Evolutionary conservation across 805 yeast genomes (phyloP).

Genomic region (Hanseniaspora mollemarum): DNA sequence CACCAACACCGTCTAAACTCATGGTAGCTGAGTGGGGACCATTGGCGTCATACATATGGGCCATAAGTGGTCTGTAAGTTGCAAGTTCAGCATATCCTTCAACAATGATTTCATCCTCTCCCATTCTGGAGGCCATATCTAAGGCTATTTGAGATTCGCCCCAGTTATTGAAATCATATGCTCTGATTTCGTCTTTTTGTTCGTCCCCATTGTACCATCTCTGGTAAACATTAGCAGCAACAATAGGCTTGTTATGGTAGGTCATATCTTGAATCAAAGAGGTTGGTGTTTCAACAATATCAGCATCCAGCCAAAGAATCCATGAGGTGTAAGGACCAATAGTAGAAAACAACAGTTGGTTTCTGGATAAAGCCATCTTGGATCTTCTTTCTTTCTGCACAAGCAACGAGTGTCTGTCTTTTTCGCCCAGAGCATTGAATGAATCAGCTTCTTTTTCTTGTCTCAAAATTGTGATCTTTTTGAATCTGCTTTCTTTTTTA

Average conservation of each 20-base stretch:
- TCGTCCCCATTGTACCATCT: conserved; percentile 54
- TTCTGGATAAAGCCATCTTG: conserved; percentile 88
- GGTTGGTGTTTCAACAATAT: conserved; percentile 77
- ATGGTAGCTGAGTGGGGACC: conserved; percentile 59
- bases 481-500: conserved; percentile 53
- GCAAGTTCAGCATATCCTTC: conserved; percentile 93
- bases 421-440: conserved; percentile 61
- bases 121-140: conserved; percentile 56
- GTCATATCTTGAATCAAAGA: conserved; percentile 80
- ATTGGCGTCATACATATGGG: conserved; percentile 58
- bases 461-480: conserved; percentile 75
- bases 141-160: conserved; percentile 72
- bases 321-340: conserved; percentile 83
- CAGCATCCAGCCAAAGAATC: conserved; percentile 95
- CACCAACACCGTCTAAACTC: conserved; percentile 94
- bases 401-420: conserved; percentile 75
- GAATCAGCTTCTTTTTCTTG: conserved; percentile 64
- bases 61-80: conserved; percentile 92
- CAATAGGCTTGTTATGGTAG: conserved; percentile 69
- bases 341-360: conserved; percentile 79
- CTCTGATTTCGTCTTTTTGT: conserved; percentile 50
- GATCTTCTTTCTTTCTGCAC: conserved; percentile 84
- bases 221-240: conserved; percentile 91
- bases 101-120: conserved; percentile 82
- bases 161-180: conserved; percentile 97